A percentile compares a stretch with the other conserved stretches of the same genome.
These are phyloP conservation scores for Sarocladium kiliense DNA, from an alignment of 2,329 filamentous ascomycete species.

Conservation along the genomic window DNA sequence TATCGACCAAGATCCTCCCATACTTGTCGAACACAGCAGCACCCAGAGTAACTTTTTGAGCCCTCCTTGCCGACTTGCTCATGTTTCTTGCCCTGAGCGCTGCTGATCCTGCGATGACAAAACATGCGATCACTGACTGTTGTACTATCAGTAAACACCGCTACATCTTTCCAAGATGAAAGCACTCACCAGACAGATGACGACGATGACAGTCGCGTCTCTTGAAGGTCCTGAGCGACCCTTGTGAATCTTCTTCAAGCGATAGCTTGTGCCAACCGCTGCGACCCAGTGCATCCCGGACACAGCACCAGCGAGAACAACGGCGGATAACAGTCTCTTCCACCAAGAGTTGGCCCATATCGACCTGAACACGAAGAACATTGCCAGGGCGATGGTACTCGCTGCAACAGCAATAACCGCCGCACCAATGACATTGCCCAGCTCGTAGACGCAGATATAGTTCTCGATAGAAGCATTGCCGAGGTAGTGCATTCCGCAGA, in stretches of 20 bases:
- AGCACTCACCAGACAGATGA: conserved; percentile 59
- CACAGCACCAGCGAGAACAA: conserved; percentile 66
- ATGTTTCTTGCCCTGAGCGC: conserved; percentile 48
- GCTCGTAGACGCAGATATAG: conserved; percentile 60
- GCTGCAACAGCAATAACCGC: conserved; percentile 68
- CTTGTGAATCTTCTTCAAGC: conserved; percentile 39
- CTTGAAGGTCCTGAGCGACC: conserved; percentile 40
- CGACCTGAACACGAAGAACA: conserved; percentile 74
- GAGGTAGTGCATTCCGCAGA: conserved; percentile 83
- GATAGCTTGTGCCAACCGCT: conserved; percentile 64
- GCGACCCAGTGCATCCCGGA: conserved; percentile 88
- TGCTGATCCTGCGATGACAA: conserved; percentile 52
- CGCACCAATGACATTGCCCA: conserved; percentile 59
- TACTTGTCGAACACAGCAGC: conserved; percentile 63
- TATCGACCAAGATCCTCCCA: conserved; percentile 63
- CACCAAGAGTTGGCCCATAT: conserved; percentile 76
- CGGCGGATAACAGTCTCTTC: conserved; percentile 63
- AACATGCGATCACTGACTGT: conserved; percentile 56
- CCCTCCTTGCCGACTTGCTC: conserved; percentile 50
- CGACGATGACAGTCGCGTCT: conserved; percentile 66
- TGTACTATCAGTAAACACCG: background rate
- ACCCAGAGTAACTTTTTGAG: conserved; percentile 55
- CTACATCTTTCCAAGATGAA: background rate
- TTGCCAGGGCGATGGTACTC: conserved; percentile 61
- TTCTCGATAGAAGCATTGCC: conserved; percentile 81